These are phyloP conservation scores for Mycena rosella DNA, from an alignment of 768 basidiomycete species.

Conservation along the genomic window DNA sequence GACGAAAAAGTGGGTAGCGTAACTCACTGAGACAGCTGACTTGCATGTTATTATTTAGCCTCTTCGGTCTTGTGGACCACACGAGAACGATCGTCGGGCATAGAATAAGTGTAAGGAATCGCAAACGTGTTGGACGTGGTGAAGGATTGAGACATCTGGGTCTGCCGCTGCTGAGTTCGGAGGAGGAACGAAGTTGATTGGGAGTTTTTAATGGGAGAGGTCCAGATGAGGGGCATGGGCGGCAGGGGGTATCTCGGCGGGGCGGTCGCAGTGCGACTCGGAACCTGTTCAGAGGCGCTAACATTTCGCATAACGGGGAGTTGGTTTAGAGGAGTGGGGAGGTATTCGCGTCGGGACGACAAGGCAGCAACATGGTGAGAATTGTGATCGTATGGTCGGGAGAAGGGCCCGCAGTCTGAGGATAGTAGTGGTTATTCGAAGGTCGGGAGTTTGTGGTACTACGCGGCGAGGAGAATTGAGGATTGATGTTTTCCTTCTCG, in stretches of 20 bases:
- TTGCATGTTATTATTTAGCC: background rate
- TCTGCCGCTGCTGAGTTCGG: slow-evolving; percentile 9
- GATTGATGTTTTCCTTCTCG: slow-evolving; percentile 32
- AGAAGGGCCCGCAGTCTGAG: slow-evolving; percentile 1
- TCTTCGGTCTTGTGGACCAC: background rate
- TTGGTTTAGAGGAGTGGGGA: background rate
- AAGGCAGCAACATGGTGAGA: background rate
- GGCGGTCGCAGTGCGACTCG: slow-evolving; percentile 1
- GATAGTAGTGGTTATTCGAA: slow-evolving; percentile 16
- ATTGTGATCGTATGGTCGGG: slow-evolving; percentile 6
- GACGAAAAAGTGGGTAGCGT: background rate
- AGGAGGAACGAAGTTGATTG: background rate
- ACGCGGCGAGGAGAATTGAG: background rate
- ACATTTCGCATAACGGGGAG: background rate
- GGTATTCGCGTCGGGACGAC: slow-evolving; percentile 11
- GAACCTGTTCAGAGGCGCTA: background rate
- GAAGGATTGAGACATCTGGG: background rate
- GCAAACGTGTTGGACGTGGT: background rate
- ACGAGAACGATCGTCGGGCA: slow-evolving; percentile 1
- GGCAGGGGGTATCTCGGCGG: background rate
- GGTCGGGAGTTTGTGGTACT: background rate
- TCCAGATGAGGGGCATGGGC: slow-evolving; percentile 24
- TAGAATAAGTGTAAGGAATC: slow-evolving; percentile 5
- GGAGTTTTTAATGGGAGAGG: slow-evolving; percentile 22
- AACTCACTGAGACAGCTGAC: slow-evolving; percentile 8